Percentiles rank a stretch among this genome's conserved stretches.
phyloP scores from a whole-genome alignment of 139 green algal genomes.

The Pleodorina starrii region DNA sequence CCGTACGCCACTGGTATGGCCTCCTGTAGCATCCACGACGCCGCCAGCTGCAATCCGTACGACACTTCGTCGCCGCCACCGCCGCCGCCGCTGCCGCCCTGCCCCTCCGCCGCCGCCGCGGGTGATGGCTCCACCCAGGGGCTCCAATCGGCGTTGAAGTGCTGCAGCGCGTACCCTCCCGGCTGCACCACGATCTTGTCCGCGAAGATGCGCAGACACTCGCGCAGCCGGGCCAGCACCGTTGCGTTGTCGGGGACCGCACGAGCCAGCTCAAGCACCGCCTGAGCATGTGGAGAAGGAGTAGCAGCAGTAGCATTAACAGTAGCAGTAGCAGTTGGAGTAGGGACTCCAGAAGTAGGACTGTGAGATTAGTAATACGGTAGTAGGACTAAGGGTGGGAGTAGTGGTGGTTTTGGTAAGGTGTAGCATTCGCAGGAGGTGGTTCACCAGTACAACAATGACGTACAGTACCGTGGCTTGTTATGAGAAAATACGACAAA shows the following conservation, averaged over 20 bases:
- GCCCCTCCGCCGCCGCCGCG: background rate
- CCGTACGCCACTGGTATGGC: slow-evolving; percentile 16
- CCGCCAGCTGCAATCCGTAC: slow-evolving; percentile 26
- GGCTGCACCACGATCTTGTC: background rate
- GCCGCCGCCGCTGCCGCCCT: background rate
- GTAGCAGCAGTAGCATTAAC: no score
- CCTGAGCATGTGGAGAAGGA: no score
- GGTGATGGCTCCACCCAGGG: no score
- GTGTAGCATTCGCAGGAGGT: no score
- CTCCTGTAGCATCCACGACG: slow-evolving; percentile 21
- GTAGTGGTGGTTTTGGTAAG: no score
- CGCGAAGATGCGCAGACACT: background rate
- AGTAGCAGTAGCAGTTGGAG: no score
- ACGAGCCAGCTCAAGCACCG: background rate
- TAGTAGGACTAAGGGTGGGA: no score
- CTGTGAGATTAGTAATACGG: no score
- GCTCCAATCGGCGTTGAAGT: slow-evolving; percentile 19
- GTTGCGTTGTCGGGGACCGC: background rate
- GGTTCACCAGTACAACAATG: no score
- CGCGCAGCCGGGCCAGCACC: slow-evolving; percentile 9
- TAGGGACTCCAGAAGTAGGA: no score
- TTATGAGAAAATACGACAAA: no score
- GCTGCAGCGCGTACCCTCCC: slow-evolving; percentile 4
- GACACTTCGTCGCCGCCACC: background rate
- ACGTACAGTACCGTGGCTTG: no score